These are phyloP conservation scores for Tricladium varicosporioides DNA, from an alignment of 2,329 filamentous ascomycete genomes.

Conservation along the genomic window DNA sequence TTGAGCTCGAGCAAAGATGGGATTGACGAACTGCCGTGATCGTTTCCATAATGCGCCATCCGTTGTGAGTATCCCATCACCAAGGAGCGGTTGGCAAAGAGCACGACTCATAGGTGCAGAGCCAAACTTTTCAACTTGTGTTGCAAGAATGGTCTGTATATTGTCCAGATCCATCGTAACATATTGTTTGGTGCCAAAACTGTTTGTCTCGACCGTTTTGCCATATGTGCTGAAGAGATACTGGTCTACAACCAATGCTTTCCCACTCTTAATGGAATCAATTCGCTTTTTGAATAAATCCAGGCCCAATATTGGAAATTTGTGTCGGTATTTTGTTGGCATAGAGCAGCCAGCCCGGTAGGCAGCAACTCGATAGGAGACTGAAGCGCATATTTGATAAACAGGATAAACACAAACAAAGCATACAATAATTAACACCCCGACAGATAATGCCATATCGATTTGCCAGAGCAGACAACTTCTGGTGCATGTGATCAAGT, in stretches of 20 bases:
- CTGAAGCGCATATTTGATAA: background rate
- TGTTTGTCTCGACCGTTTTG: constrained; percentile 11
- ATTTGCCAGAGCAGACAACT: no score
- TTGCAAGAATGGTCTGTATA: constrained; percentile 52
- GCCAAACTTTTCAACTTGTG: constrained; percentile 52
- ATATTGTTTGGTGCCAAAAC: constrained; percentile 9
- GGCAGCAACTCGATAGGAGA: background rate
- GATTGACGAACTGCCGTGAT: constrained; percentile 49
- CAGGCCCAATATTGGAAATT: background rate
- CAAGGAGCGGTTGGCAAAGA: constrained; percentile 46
- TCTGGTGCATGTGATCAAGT: no score
- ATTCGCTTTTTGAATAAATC: constrained; percentile 2
- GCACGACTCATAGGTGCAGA: constrained; percentile 43
- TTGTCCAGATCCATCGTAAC: constrained; percentile 52
- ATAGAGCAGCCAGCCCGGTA: background rate
- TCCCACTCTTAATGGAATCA: background rate
- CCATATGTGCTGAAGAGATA: constrained; percentile 10
- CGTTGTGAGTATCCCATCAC: constrained; percentile 53
- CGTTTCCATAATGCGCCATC: constrained; percentile 49
- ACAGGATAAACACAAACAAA: background rate
- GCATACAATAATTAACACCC: no score
- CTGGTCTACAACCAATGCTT: constrained; percentile 2
- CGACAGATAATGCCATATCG: no score
- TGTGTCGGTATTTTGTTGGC: constrained; percentile 1
- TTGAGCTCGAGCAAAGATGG: constrained; percentile 48